Base-by-base conservation (phyloP, 352 stramenopile genomes). In the Blastocystis sp. region DNA sequence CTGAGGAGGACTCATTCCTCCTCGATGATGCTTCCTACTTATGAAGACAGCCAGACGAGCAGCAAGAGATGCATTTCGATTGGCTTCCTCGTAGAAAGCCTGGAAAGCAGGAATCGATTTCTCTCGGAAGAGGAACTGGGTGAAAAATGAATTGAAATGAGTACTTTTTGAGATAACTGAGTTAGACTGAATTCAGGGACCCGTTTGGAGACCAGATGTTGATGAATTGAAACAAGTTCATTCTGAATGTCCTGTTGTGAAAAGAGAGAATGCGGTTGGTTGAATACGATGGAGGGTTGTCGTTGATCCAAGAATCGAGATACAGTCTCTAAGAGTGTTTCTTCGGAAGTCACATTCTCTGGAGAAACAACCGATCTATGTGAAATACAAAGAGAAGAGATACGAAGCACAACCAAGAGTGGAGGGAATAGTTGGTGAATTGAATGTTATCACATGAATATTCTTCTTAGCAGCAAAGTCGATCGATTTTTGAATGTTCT, bases 201-300 rank as follows among this genome's bases (percentile, higher is more conserved):
- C 11, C 46, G 14, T 56, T 83, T 83, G n/a, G 63, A 16, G 21
- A 16, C 21, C 5, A 43, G 16, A 32, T 46, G n/a, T 9, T 35
- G 14, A 63, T 43, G 71, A 65, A 63, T 63, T 6, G n/a, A 21
- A 5, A 54, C 35, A 21, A 66, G 42, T 0, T 7, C 3, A 32
- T 83, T 32, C 16, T 65, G 29, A 6, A 83, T 21, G 11, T 67
- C 29, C 24, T 49, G 32, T 46, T 83, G 42, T 16, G 71, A 67
- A 29, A 83, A 57, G 14, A 42, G 35, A 32, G 46, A 63, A 27
- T 61, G 27, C 9, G 71, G n/a, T 49, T 63, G 37, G 1, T 39
- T 54, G 51, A 83, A 83, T n/a, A 83, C 29, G 49, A 83, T 46
- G 24, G 69, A 46, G 1, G 69, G 46, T 21, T 63, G 39, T 29